These are phyloP conservation scores for Adansonia madagascariensis DNA, from an alignment of 441 rosid species.

Conservation along the genomic window DNA sequence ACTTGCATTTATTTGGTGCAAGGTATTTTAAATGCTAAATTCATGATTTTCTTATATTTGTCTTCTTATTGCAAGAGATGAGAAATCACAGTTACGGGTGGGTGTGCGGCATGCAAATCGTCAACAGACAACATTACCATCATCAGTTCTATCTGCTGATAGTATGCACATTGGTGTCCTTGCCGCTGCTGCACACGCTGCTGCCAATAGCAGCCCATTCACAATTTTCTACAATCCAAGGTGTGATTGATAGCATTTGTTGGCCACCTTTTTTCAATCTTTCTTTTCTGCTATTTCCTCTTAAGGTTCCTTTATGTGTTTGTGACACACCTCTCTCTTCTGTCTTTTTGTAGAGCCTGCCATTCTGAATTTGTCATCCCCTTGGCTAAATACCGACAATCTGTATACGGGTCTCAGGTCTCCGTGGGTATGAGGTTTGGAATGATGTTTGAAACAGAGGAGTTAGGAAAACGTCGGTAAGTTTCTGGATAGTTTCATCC, in stretches of 20 bases:
- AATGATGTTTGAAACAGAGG: slow-evolving; percentile 99
- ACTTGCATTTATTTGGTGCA: slow-evolving; percentile 12
- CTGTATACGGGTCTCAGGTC: slow-evolving; percentile 82
- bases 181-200: slow-evolving; percentile 99
- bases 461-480: slow-evolving; percentile 87
- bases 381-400: slow-evolving; percentile 70
- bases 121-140: slow-evolving; percentile 81
- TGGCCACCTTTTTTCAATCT: background rate
- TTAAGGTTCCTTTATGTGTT: slow-evolving; percentile 14
- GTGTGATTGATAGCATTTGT: slow-evolving; percentile 39
- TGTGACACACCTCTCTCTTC: slow-evolving; percentile 18
- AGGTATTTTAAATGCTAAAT: slow-evolving; percentile 5
- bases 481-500: slow-evolving; percentile 1
- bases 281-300: background rate
- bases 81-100: slow-evolving; percentile 88
- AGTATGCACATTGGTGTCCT: slow-evolving; percentile 99
- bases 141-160: slow-evolving; percentile 91
- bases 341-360: slow-evolving; percentile 62
- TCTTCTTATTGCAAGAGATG: slow-evolving; percentile 56
- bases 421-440: slow-evolving; percentile 97
- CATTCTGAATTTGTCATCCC: slow-evolving; percentile 93
- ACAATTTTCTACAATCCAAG: slow-evolving; percentile 94
- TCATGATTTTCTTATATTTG: background rate
- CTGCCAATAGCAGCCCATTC: slow-evolving; percentile 80
- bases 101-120: slow-evolving; percentile 93